Evolutionary conservation across 106 monocot genomes (phyloP).

Genomic region (Platanthera zijinensis): DNA sequence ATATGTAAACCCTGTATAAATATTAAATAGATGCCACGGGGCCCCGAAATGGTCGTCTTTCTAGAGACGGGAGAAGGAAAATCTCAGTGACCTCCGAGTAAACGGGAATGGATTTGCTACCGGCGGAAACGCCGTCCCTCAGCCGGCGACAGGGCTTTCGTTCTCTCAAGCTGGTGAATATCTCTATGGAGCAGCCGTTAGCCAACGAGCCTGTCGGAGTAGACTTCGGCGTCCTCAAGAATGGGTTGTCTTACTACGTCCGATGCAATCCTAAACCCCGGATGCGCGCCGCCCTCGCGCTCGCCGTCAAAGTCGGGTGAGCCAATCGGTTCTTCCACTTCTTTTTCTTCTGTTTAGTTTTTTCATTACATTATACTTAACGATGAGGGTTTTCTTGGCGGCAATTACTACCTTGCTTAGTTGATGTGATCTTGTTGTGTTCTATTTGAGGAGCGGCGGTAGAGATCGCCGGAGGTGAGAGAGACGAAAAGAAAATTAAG

Average conservation of each 20-base stretch:
- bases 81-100: background rate
- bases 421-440: background rate
- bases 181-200: conserved; percentile 72
- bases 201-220: conserved; percentile 76
- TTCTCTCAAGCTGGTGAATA: conserved; percentile 88
- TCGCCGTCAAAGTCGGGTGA: conserved; percentile 99
- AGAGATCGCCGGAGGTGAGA: too few species aligned
- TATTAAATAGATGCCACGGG: too few species aligned
- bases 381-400: background rate
- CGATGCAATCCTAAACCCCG: conserved; percentile 90
- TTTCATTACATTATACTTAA: background rate
- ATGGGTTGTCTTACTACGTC: conserved; percentile 94
- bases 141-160: conserved; percentile 66
- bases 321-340: conserved; percentile 11
- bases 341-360: background rate
- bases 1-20: too few species aligned
- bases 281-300: conserved; percentile 98
- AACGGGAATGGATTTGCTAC: conserved; percentile 56
- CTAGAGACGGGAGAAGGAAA: too few species aligned
- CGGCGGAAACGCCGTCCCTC: conserved; percentile 36
- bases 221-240: conserved; percentile 79
- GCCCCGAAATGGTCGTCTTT: too few species aligned
- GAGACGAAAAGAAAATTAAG: too few species aligned
- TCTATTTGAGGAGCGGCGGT: too few species aligned
- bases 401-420: background rate